These are phyloP conservation scores for Talaromyces sp. DNA, from an alignment of 2,329 filamentous ascomycete species.

Conservation along the genomic window DNA sequence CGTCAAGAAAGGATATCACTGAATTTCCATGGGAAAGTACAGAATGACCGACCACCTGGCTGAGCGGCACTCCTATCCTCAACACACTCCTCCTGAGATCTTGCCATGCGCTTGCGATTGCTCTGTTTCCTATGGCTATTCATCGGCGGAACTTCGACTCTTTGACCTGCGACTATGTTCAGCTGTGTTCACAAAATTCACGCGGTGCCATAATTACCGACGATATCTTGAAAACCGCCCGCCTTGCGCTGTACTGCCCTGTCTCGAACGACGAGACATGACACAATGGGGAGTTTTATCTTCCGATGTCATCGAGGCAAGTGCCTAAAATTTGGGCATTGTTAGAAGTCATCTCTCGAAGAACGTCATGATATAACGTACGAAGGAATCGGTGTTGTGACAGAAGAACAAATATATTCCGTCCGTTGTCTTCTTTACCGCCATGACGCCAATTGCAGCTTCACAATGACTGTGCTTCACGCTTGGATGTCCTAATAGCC, in stretches of 20 bases:
- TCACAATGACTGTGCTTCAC: constrained; percentile 74
- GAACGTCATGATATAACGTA: constrained; percentile 29
- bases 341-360: background rate
- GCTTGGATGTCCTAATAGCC: constrained; percentile 64
- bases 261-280: constrained; percentile 72
- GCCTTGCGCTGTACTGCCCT: constrained; percentile 51
- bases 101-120: background rate
- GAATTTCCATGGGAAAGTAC: background rate
- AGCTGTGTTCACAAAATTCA: background rate
- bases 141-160: background rate
- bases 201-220: constrained; percentile 22
- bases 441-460: constrained; percentile 88
- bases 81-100: background rate
- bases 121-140: background rate
- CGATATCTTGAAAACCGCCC: constrained; percentile 33
- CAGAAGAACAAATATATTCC: constrained; percentile 87
- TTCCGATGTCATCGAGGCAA: constrained; percentile 81
- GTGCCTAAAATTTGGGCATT: constrained; percentile 47
- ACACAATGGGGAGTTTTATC: constrained; percentile 74
- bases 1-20: background rate
- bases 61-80: background rate
- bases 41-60: background rate
- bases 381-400: constrained; percentile 87
- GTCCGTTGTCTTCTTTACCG: constrained; percentile 74
- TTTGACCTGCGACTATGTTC: background rate